Percentiles rank a stretch among this genome's conserved stretches.
Conservation (phyloP, 768 basidiomycete genomes). For the Austroboletus festivus region DNA sequence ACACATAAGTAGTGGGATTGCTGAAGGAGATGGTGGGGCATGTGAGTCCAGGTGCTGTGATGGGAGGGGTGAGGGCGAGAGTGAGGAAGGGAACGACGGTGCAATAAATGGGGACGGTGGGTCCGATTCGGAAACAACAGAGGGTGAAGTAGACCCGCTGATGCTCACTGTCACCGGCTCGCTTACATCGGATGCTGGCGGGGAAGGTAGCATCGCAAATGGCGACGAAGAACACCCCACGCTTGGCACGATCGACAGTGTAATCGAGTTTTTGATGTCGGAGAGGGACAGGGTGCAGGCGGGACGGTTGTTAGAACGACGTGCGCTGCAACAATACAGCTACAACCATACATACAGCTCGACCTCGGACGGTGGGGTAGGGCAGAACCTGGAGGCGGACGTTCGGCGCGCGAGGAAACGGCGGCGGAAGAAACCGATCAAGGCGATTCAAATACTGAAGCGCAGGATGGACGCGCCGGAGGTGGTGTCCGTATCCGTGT, state of each 20-base stretch:
- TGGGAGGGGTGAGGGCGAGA: no score
- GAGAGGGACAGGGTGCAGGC: conserved; percentile 62
- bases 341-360: conserved; percentile 28
- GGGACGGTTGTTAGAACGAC: conserved; percentile 28
- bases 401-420: conserved; percentile 38
- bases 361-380: conserved; percentile 36
- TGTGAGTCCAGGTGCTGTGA: no score
- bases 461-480: conserved; percentile 21
- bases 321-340: no score
- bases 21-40: no score
- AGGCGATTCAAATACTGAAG: conserved; percentile 28
- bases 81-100: conserved; percentile 9
- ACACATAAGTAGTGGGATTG: no score
- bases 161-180: conserved; percentile 29
- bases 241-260: conserved; percentile 69
- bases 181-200: conserved; percentile 18
- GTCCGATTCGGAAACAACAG: conserved; percentile 38
- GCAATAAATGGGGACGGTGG: conserved; percentile 8
- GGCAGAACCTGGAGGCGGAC: conserved; percentile 39
- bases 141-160: conserved; percentile 33
- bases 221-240: conserved; percentile 51
- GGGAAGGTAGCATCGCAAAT: conserved; percentile 11
- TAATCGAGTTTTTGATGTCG: conserved; percentile 69
- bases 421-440: conserved; percentile 35
- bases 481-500: conserved; percentile 23